Conservation (phyloP, 495 filamentous ascomycete genomes). For the Aspergillus coremiiformis region DNA sequence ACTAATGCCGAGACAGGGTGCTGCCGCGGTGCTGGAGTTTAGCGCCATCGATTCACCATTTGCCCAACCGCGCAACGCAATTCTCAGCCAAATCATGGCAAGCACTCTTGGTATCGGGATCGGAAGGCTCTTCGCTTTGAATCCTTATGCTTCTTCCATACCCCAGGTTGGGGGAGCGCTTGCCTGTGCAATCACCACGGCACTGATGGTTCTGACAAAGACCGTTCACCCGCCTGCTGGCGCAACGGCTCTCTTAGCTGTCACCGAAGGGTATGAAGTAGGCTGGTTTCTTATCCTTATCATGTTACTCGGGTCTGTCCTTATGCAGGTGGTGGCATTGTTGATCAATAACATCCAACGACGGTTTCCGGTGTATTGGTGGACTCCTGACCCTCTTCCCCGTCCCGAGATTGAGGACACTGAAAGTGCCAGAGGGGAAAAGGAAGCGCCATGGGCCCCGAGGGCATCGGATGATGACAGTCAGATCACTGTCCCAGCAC, state of each 20-base stretch:
- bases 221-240: slow-evolving; percentile 85
- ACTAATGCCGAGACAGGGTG: slow-evolving; percentile 47
- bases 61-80: slow-evolving; percentile 70
- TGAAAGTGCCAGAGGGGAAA: slow-evolving; percentile 13
- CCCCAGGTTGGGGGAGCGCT: slow-evolving; percentile 65
- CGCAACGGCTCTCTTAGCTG: slow-evolving; percentile 75
- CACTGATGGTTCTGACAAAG: slow-evolving; percentile 67
- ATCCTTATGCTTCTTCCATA: slow-evolving; percentile 33
- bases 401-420: slow-evolving; percentile 14
- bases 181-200: slow-evolving; percentile 59
- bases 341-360: slow-evolving; percentile 72
- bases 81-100: slow-evolving; percentile 65
- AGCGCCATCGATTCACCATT: slow-evolving; percentile 73
- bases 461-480: slow-evolving; percentile 24
- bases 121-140: slow-evolving; percentile 65
- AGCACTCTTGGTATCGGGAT: slow-evolving; percentile 59
- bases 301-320: slow-evolving; percentile 52
- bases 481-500: slow-evolving; percentile 20
- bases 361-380: slow-evolving; percentile 74
- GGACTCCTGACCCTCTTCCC: slow-evolving; percentile 32
- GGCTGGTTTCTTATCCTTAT: slow-evolving; percentile 70
- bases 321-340: slow-evolving; percentile 62
- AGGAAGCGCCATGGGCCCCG: slow-evolving; percentile 11
- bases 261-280: slow-evolving; percentile 51
- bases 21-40: slow-evolving; percentile 70